Percentiles rank a stretch among this genome's conserved stretches.
Conservation (phyloP, 306 rosid species). For the Abrus pulchellus region DNA sequence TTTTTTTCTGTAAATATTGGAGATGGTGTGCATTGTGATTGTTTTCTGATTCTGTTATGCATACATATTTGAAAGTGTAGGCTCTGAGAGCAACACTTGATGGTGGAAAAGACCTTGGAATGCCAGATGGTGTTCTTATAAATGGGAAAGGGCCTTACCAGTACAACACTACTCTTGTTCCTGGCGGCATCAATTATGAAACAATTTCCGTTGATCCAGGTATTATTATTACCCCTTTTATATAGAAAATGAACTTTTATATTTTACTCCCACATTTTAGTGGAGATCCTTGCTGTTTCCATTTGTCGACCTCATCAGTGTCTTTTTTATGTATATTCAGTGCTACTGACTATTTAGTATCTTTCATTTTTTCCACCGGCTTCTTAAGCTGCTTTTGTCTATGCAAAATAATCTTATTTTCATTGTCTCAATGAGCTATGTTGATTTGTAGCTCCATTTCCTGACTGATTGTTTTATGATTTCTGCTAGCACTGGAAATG, state of each 20-base stretch:
- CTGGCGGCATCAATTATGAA: constrained; percentile 66
- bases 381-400: neutral
- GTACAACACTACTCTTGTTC: constrained; percentile 82
- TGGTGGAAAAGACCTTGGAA: constrained; percentile 77
- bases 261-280: constrained; percentile 3
- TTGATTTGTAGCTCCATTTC: constrained; percentile 1
- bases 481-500: constrained; percentile 12
- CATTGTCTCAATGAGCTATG: neutral
- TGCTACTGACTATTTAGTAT: neutral
- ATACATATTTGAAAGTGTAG: constrained; percentile 49
- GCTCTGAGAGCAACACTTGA: constrained; percentile 69
- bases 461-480: neutral
- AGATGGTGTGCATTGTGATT: constrained; percentile 13
- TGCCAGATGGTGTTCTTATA: constrained; percentile 94
- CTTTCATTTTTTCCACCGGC: neutral
- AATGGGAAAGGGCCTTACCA: constrained; percentile 95
- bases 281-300: neutral
- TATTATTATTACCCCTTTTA: constrained; percentile 30
- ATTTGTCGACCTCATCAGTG: neutral
- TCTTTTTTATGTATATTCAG: constrained; percentile 13
- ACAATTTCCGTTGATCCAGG: constrained; percentile 80
- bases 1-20: constrained; percentile 19
- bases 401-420: constrained; percentile 23
- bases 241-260: neutral
- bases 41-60: constrained; percentile 6